Evolutionary conservation across 768 basidiomycete species (phyloP), one percentile per base, ranked within the genome.

Genomic region (Panus rudis): DNA sequence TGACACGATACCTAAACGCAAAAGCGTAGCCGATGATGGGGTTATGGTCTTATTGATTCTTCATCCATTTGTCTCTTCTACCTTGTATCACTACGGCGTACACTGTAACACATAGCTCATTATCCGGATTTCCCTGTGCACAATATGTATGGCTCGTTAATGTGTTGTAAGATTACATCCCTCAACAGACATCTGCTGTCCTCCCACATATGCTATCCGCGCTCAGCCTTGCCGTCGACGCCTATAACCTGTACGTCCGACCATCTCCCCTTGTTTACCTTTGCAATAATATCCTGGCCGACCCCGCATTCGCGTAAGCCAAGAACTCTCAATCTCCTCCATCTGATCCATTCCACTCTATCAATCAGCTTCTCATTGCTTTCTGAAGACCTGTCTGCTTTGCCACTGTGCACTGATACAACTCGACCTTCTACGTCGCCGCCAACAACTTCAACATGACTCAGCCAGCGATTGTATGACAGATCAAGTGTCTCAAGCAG

Each of bases 211-310:
- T n/a, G n/a, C n/a, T n/a, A n/a, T n/a, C n/a, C n/a, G n/a, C n/a
- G n/a, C n/a, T n/a, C n/a, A n/a, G n/a, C n/a, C n/a, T n/a, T n/a
- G n/a, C n/a, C n/a, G n/a, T n/a, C n/a, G n/a, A 51, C 31, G 24
- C 52, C 48, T 6, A 82, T 52, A 48, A 82, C 55, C 32, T 58
- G 60, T 25, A 88, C 66, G 53, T 82, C 81, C 46, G 75, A 73
- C 82, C 83, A 84, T 47, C 81, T 71, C 0, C 75, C 73, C 52
- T 67, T 62, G 51, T 85, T 84, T 30, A 87, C 54, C 42, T 63
- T 69, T 27, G 43, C 49, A 17, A 72, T 41, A 23, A 78, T 56
- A n/a, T 60, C 65, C 30, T 53, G 53, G 2, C 73, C 64, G 20
- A 81, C 52, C 34, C 58, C 54, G 58, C 79, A 84, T 31, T 59